Evolutionary conservation across 345 rosid species (phyloP).

Genomic region (Garcia nutans): DNA sequence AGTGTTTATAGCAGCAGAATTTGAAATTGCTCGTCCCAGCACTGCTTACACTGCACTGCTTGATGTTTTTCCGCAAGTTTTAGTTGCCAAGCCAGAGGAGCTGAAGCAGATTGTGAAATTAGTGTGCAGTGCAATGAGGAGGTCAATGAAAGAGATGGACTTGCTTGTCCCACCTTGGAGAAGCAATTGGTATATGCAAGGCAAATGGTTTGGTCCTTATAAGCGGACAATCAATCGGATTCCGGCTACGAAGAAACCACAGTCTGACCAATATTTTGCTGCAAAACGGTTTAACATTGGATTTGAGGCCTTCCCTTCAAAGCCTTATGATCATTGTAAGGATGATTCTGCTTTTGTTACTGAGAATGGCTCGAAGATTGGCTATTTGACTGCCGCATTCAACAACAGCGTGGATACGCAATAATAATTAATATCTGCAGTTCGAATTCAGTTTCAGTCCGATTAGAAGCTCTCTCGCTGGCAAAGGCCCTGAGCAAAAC

Average conservation of each 20-base stretch:
- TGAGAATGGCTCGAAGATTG: conserved; percentile 27
- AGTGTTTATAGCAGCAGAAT: conserved; percentile 49
- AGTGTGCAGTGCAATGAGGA: conserved; percentile 57
- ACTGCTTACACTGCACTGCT: conserved; percentile 41
- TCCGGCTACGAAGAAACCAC: background rate
- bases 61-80: conserved; percentile 44
- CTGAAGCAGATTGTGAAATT: conserved; percentile 57
- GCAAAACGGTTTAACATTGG: conserved; percentile 23
- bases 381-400: conserved; percentile 37
- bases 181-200: conserved; percentile 67
- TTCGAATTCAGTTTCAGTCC: too few species aligned
- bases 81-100: conserved; percentile 50
- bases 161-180: conserved; percentile 84
- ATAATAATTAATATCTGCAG: too few species aligned
- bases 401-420: background rate
- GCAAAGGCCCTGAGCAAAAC: background rate
- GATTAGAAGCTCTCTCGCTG: too few species aligned
- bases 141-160: conserved; percentile 50
- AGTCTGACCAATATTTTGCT: background rate
- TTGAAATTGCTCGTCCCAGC: conserved; percentile 71
- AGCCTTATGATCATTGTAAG: conserved; percentile 22
- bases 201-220: conserved; percentile 72
- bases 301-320: conserved; percentile 21
- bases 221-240: conserved; percentile 55
- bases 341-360: conserved; percentile 7